Percentiles rank a stretch among this genome's conserved stretches.
These are phyloP conservation scores for Xerocomellus intermedius DNA, from an alignment of 768 basidiomycete species.

Conservation along the genomic window DNA sequence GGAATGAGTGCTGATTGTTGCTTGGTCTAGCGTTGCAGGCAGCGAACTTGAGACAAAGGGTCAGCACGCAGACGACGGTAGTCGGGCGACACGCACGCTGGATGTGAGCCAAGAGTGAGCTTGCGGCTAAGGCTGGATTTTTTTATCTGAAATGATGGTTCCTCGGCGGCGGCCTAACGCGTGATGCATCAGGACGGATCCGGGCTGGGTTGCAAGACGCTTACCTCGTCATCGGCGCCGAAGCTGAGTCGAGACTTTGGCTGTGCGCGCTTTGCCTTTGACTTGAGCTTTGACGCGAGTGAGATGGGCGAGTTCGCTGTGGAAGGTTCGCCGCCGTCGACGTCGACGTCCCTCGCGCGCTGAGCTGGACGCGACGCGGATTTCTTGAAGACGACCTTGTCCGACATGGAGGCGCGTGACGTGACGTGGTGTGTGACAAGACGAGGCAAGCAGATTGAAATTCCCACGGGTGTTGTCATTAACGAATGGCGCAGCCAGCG, in stretches of 20 bases:
- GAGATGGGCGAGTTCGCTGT: constrained; percentile 50
- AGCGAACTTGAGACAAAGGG: constrained; percentile 32
- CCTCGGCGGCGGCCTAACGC: constrained; percentile 51
- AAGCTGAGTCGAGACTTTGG: constrained; percentile 75
- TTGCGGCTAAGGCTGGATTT: constrained; percentile 76
- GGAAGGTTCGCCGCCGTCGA: constrained; percentile 9
- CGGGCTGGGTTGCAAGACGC: constrained; percentile 19
- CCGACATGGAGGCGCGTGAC: constrained; percentile 23
- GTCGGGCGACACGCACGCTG: constrained; percentile 39
- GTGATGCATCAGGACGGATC: constrained; percentile 28
- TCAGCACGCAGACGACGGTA: constrained; percentile 3
- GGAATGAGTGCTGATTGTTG: constrained; percentile 44
- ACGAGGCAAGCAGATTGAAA: background rate
- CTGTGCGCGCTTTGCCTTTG: constrained; percentile 63
- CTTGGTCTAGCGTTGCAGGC: constrained; percentile 52
- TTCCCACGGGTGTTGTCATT: constrained; percentile 30
- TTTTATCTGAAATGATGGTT: constrained; percentile 73
- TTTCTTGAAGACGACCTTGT: constrained; percentile 43
- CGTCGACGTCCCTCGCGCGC: constrained; percentile 39
- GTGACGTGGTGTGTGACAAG: constrained; percentile 25
- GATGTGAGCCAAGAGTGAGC: constrained; percentile 53
- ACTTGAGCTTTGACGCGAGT: constrained; percentile 67
- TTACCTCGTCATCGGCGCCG: constrained; percentile 67
- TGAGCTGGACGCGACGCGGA: constrained; percentile 40
- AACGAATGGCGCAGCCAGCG: constrained; percentile 26